Evolutionary conservation across 2,329 filamentous ascomycete genomes (phyloP), one percentile per base, ranked within the genome.

Genomic region (Berkeleyomyces rouxiae): DNA sequence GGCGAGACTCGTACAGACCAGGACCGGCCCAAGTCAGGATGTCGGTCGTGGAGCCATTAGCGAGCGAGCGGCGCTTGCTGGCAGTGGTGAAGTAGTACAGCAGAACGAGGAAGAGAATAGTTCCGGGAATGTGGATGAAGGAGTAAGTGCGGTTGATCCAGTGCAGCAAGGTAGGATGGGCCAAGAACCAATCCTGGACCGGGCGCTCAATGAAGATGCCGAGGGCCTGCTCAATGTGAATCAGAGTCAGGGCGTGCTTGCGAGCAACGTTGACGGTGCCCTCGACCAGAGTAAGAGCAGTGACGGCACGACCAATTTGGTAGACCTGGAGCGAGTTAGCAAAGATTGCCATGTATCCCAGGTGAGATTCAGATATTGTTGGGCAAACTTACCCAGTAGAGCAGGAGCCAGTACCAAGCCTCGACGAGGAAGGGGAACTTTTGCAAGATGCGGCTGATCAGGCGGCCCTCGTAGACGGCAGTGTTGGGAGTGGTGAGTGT

Each of bases 41-140:
- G 49, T 73, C 70, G 58, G 66, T 67, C 44, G 64, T 58, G 37
- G 64, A 65, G 33, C 65, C 63, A 5, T 60, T 47, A 53, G 68
- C 62, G 58, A 69, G 64, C 51, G 68, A 68, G 37, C 69, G 70
- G 40, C 79, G 75, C 69, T 81, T 81, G 60, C 78, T 78, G 6
- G 82, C 84, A 33, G 83, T 87, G 57, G 84, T 88, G 70, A 85
- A 79, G 73, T 86, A 87, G 74, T 82, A 89, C 3, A 89, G 77
- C 69, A 82, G 79, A 44, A 79, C 74, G 13, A 77, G 71, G 69
- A 88, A 90, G 53, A 85, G 77, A 67, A 89, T 88, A 4, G 85
- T 88, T 11, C 85, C 86, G 0, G 86, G 86, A 64, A 89, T 89
- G 71, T 89, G 86, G 68, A 90, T 87, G 72, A 88, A 88, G 4